Evolutionary conservation across 2,329 filamentous ascomycete species (phyloP).

Genomic region (Fonsecaea erecta): DNA sequence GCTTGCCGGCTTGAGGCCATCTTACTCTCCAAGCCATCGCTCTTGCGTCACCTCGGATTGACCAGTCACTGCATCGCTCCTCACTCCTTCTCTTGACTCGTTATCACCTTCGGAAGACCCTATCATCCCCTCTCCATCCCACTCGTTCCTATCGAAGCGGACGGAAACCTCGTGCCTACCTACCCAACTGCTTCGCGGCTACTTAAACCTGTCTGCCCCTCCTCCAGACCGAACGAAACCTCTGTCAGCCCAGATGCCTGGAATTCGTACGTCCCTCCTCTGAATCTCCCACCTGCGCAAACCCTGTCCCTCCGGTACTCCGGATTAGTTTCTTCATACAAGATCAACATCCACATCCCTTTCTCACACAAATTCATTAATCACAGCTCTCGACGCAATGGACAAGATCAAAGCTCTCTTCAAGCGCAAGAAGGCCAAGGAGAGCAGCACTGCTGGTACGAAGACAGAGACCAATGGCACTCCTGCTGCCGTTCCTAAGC

Average conservation of each 20-base stretch:
- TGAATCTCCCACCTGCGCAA: constrained; percentile 11
- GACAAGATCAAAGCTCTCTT: constrained; percentile 39
- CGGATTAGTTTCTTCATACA: constrained; percentile 7
- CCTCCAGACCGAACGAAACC: constrained; percentile 15
- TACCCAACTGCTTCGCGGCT: constrained; percentile 12
- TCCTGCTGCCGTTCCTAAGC: constrained; percentile 26
- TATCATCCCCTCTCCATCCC: constrained; percentile 20
- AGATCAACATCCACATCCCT: constrained; percentile 3
- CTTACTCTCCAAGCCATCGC: constrained; percentile 22
- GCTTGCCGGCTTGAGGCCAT: constrained; percentile 20
- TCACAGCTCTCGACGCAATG: constrained; percentile 36
- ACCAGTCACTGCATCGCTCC: constrained; percentile 12
- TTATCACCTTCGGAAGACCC: constrained; percentile 8
- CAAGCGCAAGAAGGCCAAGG: constrained; percentile 34
- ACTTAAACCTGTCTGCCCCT: constrained; percentile 27
- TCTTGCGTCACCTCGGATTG: constrained; percentile 29
- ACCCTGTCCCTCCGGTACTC: not conserved
- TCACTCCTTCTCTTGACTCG: not conserved
- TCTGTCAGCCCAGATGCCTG: constrained; percentile 31
- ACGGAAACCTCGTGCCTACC: constrained; percentile 14
- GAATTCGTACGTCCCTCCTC: constrained; percentile 35
- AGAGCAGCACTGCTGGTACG: constrained; percentile 23
- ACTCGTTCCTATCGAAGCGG: constrained; percentile 23
- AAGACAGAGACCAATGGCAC: constrained; percentile 28
- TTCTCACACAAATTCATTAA: constrained; percentile 24